phyloP scores from a whole-genome alignment of 768 basidiomycete species.

The Amanita polypyramis region DNA sequence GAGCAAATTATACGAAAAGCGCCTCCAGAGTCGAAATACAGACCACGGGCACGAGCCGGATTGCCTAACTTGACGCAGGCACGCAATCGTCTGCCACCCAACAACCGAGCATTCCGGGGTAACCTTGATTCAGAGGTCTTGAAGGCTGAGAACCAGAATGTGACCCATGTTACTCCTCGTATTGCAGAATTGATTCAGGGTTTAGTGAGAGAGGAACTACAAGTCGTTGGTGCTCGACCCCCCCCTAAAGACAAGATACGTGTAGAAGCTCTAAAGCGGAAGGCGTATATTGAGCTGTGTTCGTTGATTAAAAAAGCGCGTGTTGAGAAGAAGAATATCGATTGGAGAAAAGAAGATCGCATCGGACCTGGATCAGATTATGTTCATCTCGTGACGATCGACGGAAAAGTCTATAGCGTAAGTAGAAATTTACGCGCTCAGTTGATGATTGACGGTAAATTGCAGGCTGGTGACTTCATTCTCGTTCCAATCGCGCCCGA shows the following conservation, averaged over 20 bases:
- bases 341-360: constrained; percentile 23
- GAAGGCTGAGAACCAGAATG: constrained; percentile 38
- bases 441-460: not conserved
- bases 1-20: not conserved
- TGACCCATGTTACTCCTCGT: constrained; percentile 54
- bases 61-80: not conserved
- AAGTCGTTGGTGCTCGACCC: constrained; percentile 41
- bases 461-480: constrained; percentile 54
- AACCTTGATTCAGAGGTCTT: constrained; percentile 51
- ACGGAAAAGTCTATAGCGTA: constrained; percentile 34
- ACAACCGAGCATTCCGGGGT: constrained; percentile 17
- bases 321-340: constrained; percentile 14
- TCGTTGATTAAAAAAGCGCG: constrained; percentile 18
- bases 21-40: not conserved
- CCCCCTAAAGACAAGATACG: constrained; percentile 16
- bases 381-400: constrained; percentile 30
- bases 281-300: constrained; percentile 17
- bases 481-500: constrained; percentile 35
- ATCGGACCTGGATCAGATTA: constrained; percentile 22
- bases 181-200: constrained; percentile 41
- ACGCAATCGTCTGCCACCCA: constrained; percentile 10
- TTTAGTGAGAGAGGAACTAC: constrained; percentile 43
- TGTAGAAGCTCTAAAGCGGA: constrained; percentile 17
- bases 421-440: constrained; percentile 8
- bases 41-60: not conserved